Conservation (phyloP, 2,329 filamentous ascomycete genomes). For the Fusarium metavorans region DNA sequence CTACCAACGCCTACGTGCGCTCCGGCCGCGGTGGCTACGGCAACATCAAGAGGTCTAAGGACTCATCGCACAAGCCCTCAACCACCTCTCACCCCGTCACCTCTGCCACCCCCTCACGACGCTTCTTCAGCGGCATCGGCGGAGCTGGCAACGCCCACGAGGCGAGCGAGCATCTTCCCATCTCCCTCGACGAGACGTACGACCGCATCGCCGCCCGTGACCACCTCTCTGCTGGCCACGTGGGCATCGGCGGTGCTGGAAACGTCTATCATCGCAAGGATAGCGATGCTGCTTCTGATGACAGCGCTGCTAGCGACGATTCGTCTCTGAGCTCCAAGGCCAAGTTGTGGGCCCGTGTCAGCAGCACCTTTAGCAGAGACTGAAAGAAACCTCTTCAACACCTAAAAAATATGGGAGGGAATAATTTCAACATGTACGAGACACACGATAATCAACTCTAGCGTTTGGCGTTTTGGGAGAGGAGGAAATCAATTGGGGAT, state of each 20-base stretch:
- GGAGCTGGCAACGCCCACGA: conserved; percentile 73
- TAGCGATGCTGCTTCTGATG: conserved; percentile 49
- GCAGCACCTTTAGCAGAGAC: conserved; percentile 49
- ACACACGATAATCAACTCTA: conserved; percentile 6
- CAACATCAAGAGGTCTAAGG: conserved; percentile 65
- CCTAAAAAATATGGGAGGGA: background rate
- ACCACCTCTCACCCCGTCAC: conserved; percentile 60
- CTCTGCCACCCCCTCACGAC: conserved; percentile 55
- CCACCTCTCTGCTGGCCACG: conserved; percentile 66
- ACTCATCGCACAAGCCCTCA: conserved; percentile 50
- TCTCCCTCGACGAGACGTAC: conserved; percentile 62
- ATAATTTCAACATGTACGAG: conserved; percentile 8
- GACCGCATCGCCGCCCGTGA: conserved; percentile 58
- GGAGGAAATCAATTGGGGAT: conserved; percentile 17
- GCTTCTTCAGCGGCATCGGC: conserved; percentile 75
- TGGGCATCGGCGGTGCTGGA: conserved; percentile 75
- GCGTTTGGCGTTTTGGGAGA: conserved; percentile 43
- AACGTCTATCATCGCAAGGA: conserved; percentile 68
- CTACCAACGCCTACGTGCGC: conserved; percentile 55
- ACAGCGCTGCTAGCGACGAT: conserved; percentile 41
- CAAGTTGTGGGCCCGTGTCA: conserved; percentile 51
- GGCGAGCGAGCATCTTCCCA: conserved; percentile 58
- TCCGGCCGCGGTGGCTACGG: conserved; percentile 68
- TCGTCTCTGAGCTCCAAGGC: conserved; percentile 51
- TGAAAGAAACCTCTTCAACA: conserved; percentile 10